Conservation (phyloP, 805 yeast species). For the Candida ascalaphidarum region DNA sequence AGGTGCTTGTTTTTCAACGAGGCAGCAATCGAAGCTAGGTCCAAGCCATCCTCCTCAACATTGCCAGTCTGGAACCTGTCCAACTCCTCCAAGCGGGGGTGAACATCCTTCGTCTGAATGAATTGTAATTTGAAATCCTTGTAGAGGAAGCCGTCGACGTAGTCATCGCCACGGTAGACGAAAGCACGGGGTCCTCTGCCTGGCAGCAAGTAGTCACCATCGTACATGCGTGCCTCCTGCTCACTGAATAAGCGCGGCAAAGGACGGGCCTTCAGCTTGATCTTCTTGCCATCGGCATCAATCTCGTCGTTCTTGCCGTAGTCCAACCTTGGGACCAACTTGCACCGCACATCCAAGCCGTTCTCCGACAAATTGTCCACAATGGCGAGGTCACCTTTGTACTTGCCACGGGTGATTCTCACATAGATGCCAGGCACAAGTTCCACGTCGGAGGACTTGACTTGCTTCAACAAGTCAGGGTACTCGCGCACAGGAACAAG, state of each 20-base stretch:
- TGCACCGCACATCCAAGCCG: constrained; percentile 90
- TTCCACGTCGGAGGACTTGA: constrained; percentile 79
- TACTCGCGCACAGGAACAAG: constrained; percentile 93
- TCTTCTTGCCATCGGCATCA: constrained; percentile 36
- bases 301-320: constrained; percentile 61
- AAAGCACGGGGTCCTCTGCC: constrained; percentile 55
- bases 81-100: constrained; percentile 83
- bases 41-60: constrained; percentile 75
- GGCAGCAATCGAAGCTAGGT: constrained; percentile 78
- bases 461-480: constrained; percentile 86
- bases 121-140: constrained; percentile 82
- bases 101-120: constrained; percentile 72
- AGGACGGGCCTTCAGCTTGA: constrained; percentile 63
- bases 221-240: constrained; percentile 81
- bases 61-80: constrained; percentile 70
- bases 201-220: constrained; percentile 61
- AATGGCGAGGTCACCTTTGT: constrained; percentile 86
- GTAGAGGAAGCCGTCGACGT: constrained; percentile 76
- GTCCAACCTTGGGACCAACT: constrained; percentile 87
- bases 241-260: constrained; percentile 82
- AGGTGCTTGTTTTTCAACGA: constrained; percentile 53
- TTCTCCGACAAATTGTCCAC: constrained; percentile 91
- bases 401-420: constrained; percentile 82
- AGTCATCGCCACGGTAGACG: constrained; percentile 80
- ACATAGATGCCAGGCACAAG: constrained; percentile 90